Evolutionary conservation across 2,329 filamentous ascomycete species (phyloP).

Genomic region (Huntiella omanensis): DNA sequence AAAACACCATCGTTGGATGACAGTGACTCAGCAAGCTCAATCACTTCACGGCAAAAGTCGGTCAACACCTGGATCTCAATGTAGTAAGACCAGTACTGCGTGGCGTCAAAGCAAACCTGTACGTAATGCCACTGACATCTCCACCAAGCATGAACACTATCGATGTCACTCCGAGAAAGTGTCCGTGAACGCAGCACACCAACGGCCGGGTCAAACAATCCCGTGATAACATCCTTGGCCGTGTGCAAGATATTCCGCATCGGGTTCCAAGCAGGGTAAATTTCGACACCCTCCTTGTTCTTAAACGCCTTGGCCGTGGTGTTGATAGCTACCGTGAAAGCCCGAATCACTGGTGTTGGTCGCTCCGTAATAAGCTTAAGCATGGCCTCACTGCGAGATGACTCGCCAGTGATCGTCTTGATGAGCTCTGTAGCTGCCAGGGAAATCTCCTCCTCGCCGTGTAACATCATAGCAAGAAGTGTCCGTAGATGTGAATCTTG

Average conservation of each 20-base stretch:
- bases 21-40: conserved; percentile 76
- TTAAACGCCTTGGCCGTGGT: conserved; percentile 8
- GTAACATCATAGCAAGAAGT: conserved; percentile 62
- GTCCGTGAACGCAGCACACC: conserved; percentile 35
- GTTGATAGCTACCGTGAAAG: conserved; percentile 26
- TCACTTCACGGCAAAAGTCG: conserved; percentile 83
- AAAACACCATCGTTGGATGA: conserved; percentile 76
- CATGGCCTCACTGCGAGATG: conserved; percentile 31
- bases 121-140: conserved; percentile 64
- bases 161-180: conserved; percentile 42
- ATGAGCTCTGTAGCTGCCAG: conserved; percentile 66
- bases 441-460: conserved; percentile 60
- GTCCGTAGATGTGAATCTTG: conserved; percentile 47
- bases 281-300: conserved; percentile 8
- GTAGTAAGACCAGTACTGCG: conserved; percentile 63
- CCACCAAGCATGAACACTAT: conserved; percentile 64
- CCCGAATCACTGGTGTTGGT: conserved; percentile 17
- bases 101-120: conserved; percentile 62
- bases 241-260: conserved; percentile 38
- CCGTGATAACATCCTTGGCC: conserved; percentile 35
- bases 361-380: conserved; percentile 26
- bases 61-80: conserved; percentile 66
- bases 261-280: conserved; percentile 30
- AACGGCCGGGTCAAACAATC: conserved; percentile 34
- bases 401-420: conserved; percentile 59